phyloP scores from a whole-genome alignment of 164 flowering plant genomes.

The Umbellularia californica region DNA sequence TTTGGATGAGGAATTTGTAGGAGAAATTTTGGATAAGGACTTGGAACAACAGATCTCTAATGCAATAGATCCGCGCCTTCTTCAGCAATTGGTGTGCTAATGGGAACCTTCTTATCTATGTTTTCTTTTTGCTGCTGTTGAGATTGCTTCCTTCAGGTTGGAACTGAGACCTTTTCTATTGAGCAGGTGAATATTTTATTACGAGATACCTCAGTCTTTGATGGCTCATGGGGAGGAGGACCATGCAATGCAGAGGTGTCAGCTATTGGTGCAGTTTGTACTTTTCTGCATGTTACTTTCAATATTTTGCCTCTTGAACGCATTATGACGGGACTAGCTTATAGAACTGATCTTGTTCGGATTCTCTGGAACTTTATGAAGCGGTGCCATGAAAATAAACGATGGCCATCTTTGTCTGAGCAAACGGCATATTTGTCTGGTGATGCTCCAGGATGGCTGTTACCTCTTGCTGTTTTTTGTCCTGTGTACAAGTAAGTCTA shows the following conservation, averaged over 20 bases:
- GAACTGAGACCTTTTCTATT: slow-evolving; percentile 10
- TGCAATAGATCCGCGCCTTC: slow-evolving; percentile 74
- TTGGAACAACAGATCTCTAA: slow-evolving; percentile 64
- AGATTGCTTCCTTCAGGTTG: slow-evolving; percentile 9
- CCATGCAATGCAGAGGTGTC: slow-evolving; percentile 50
- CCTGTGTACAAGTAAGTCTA: slow-evolving; percentile 86
- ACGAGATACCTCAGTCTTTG: slow-evolving; percentile 37
- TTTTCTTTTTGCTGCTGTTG: background rate
- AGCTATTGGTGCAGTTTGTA: slow-evolving; percentile 81
- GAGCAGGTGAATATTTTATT: slow-evolving; percentile 69
- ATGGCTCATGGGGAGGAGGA: slow-evolving; percentile 27
- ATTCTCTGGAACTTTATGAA: slow-evolving; percentile 91
- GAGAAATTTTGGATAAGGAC: slow-evolving; percentile 33
- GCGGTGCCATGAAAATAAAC: slow-evolving; percentile 74
- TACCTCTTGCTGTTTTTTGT: slow-evolving; percentile 90
- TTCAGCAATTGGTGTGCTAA: slow-evolving; percentile 72
- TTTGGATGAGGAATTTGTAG: slow-evolving; percentile 37
- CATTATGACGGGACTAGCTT: slow-evolving; percentile 82
- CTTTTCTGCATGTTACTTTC: slow-evolving; percentile 76
- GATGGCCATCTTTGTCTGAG: slow-evolving; percentile 65
- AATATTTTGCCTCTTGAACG: slow-evolving; percentile 68
- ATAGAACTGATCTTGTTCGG: slow-evolving; percentile 84
- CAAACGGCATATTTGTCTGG: slow-evolving; percentile 47
- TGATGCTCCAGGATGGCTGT: slow-evolving; percentile 85
- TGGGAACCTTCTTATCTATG: background rate